Evolutionary conservation across 78 protist species (phyloP).

Genomic region (Chrysochromulina parva): DNA sequence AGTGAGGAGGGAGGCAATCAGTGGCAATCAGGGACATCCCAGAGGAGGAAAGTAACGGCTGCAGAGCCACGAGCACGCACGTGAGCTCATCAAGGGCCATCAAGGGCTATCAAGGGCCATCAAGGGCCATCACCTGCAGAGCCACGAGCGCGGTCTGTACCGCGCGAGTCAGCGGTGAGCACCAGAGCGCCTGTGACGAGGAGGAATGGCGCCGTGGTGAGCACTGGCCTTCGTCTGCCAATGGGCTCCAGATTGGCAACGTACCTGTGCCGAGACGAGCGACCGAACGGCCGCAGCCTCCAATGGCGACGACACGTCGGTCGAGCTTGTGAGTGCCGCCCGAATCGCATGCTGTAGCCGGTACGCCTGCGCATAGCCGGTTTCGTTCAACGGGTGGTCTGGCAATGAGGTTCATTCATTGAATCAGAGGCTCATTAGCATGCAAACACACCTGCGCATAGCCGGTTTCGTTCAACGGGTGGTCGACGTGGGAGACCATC

Average conservation of each 20-base stretch:
- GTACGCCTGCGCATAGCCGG: neutral
- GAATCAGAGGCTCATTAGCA: too few species aligned
- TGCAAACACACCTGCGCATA: neutral
- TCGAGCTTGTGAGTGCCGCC: neutral
- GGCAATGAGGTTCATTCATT: too few species aligned
- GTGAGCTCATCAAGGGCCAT: too few species aligned
- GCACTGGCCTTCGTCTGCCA: too few species aligned
- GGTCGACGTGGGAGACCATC: slow-evolving; percentile 8
- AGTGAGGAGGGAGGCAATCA: too few species aligned
- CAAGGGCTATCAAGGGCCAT: too few species aligned
- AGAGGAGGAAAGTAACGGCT: too few species aligned
- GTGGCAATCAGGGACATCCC: too few species aligned
- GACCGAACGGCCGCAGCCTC: neutral
- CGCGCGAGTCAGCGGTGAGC: slow-evolving; percentile 33
- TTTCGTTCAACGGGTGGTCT: too few species aligned
- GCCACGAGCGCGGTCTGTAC: neutral
- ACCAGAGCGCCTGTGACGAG: neutral
- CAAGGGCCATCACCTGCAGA: neutral
- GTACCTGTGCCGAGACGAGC: neutral
- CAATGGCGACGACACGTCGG: neutral
- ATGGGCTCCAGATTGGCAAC: neutral
- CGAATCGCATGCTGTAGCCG: neutral
- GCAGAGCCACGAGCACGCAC: too few species aligned
- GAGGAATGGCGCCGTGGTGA: too few species aligned
- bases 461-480: slow-evolving; percentile 12